Percentiles rank a stretch among this genome's conserved stretches.
These are phyloP conservation scores for Leavenworthia alabamica DNA, from an alignment of 345 rosid species.

Conservation along the genomic window DNA sequence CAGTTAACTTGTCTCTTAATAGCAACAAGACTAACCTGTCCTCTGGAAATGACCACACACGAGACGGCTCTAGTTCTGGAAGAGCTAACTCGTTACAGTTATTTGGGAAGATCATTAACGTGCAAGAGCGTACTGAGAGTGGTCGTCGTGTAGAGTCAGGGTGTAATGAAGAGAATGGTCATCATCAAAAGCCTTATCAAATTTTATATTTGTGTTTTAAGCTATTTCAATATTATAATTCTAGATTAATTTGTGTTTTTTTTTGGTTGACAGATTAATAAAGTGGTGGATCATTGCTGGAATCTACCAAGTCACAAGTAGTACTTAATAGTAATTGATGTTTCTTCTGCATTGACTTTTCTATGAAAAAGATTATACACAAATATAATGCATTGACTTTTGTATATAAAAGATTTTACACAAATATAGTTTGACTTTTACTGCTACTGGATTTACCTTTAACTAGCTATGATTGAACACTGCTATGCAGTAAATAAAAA, in stretches of 20 bases:
- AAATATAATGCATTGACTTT: too few species aligned
- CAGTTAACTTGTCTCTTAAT: constrained; percentile 64
- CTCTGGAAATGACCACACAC: too few species aligned
- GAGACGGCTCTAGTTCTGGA: constrained; percentile 36
- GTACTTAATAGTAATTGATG: background rate
- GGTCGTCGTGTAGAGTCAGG: constrained; percentile 43
- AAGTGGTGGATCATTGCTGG: background rate
- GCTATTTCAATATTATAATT: background rate
- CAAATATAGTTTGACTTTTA: too few species aligned
- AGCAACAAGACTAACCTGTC: constrained; percentile 61
- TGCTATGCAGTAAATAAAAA: too few species aligned
- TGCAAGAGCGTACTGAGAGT: constrained; percentile 47
- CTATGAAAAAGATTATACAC: too few species aligned
- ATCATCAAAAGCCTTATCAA: too few species aligned
- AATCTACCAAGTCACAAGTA: background rate
- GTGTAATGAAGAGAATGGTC: constrained; percentile 43
- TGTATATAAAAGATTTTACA: too few species aligned
- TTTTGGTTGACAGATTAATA: background rate
- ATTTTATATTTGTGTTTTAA: too few species aligned
- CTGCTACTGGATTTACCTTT: too few species aligned
- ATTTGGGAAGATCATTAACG: constrained; percentile 69
- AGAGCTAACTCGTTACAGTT: constrained; percentile 53
- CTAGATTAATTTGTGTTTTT: background rate
- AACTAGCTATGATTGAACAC: too few species aligned
- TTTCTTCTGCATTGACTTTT: constrained; percentile 19